These are phyloP conservation scores for Malus domestica DNA, from an alignment of 306 rosid species.

Conservation along the genomic window DNA sequence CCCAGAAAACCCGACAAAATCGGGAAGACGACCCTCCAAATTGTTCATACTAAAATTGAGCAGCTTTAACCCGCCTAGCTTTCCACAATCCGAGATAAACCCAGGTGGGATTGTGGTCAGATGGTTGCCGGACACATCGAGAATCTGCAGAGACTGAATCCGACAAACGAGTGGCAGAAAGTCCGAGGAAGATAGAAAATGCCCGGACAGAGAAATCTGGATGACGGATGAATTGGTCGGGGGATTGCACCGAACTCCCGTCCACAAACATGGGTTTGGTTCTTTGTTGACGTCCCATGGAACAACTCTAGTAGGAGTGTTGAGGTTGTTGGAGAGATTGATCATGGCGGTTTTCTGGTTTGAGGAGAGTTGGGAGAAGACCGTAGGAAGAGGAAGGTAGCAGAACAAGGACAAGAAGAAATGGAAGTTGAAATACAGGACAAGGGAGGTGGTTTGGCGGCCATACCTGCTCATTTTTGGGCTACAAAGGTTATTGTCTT, in stretches of 20 bases:
- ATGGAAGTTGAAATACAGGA: background rate
- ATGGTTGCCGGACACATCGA: conserved; percentile 46
- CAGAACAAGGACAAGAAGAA: conserved; percentile 13
- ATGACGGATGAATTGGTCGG: conserved; percentile 21
- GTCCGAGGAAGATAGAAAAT: conserved; percentile 25
- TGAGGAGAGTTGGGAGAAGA: conserved; percentile 37
- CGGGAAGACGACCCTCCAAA: conserved; percentile 39
- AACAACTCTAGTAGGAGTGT: background rate
- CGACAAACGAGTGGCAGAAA: conserved; percentile 49
- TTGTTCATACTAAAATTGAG: conserved; percentile 50
- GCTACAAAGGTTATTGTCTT: background rate
- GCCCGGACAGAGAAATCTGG: conserved; percentile 27
- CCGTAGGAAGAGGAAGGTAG: conserved; percentile 26
- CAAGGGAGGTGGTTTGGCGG: background rate
- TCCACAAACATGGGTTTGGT: conserved; percentile 62
- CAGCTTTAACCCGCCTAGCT: conserved; percentile 26
- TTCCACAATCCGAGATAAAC: conserved; percentile 55
- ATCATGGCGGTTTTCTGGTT: conserved; percentile 42
- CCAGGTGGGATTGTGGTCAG: conserved; percentile 38
- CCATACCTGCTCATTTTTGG: background rate
- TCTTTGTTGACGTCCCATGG: conserved; percentile 25
- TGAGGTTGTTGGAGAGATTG: conserved; percentile 20
- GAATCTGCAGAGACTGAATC: conserved; percentile 46
- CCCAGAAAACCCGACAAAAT: conserved; percentile 43
- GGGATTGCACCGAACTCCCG: conserved; percentile 42